Evolutionary conservation across 2,329 filamentous ascomycete species (phyloP), one percentile per base, ranked within the genome.

Genomic region (Penicillium hesseltinei): DNA sequence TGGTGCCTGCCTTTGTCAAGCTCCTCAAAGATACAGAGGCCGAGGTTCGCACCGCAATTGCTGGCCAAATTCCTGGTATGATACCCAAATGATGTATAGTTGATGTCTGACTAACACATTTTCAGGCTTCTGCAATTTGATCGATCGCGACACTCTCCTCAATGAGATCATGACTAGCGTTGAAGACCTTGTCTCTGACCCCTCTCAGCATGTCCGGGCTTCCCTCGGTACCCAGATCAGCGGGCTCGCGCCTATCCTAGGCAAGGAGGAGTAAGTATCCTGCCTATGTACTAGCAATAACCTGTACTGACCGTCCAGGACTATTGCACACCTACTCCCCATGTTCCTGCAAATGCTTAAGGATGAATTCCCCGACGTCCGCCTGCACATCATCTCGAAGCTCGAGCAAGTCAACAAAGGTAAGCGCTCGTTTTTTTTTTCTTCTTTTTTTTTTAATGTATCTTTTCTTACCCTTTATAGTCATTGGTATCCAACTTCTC

Each of bases 261-360:
- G 94, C 78, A 97, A 97, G 79, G 91, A 99, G 77, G 93, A 97
- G 90, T 95, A 82, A 70, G 89, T 78, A 42, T 38, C 29, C 13
- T 31, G 7, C 29, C 5, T 33, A 8, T 46, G n/a, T 17, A 9
- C 27, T 49, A 8, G 49, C 51, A 36, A 11, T 15, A 52, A 50
- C 54, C 53, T 62, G 61, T 69, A 48, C 62, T 62, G 39, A 59
- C 66, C 59, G 54, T 38, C 46, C 65, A 94, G 91, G 77, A 99
- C 94, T 31, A 97, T 96, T 66, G 89, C 94, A 67, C 94, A 99
- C 74, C 86, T 99, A 44, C 85, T 99, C 44, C 94, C 94, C 53
- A 99, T 99, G 93, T 97, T 99, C 78, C 83, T 99, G 53, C 91
- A 96, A 75, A 99, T 99, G 94, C 87, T 99, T 69, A 99, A 97